Base-by-base conservation (phyloP, 805 yeast genomes). In the Komagataella ulmi region DNA sequence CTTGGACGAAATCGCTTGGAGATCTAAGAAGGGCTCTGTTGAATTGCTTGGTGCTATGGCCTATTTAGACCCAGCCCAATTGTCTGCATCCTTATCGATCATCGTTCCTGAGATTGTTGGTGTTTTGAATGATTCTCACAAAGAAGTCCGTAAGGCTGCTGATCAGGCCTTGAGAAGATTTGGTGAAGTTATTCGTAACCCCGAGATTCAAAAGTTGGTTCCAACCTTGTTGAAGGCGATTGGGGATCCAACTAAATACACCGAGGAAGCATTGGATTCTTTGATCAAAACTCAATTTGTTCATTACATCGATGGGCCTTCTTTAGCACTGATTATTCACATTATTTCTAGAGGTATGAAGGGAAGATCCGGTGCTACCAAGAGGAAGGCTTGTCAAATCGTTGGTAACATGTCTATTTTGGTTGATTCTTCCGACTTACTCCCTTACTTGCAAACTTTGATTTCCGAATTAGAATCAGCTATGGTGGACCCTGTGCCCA, bases 401-500 rank as follows among this genome's bases (percentile, higher is more conserved):
- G 97, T 93, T 30, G 99, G 99, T 56, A 93, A 93, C 63, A 93
- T 93, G 98, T 89, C 98, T 1, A 88, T 93, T 64, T 74, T 93
- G 60, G 97, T 95, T 17, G 98, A 91, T 60, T 74, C 88, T 17
- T 80, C 77, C 58, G 99, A 93, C 65, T 73, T 93, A 54, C 67
- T 80, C 50, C 97, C 97, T 23, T 93, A 93, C 67, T 71, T 93
- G 60, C 77, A 81, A 19, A 79, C 81, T 46, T 73, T 93, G 58
- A 83, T 91, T 47, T 74, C 80, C 8, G 97, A 89, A 59, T 77
- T 93, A 54, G 96, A 93, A 65, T 74, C 78, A 46, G 95, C 98
- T 5, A 91, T 93, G 96, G 97, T 95, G 50, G 99, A 93, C 59
- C 99, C 99, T 1, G 99, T 93, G 50, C 96, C 98, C 36, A 87